phyloP scores from a whole-genome alignment of 306 rosid species.

The Pyrus bretschneideri region DNA sequence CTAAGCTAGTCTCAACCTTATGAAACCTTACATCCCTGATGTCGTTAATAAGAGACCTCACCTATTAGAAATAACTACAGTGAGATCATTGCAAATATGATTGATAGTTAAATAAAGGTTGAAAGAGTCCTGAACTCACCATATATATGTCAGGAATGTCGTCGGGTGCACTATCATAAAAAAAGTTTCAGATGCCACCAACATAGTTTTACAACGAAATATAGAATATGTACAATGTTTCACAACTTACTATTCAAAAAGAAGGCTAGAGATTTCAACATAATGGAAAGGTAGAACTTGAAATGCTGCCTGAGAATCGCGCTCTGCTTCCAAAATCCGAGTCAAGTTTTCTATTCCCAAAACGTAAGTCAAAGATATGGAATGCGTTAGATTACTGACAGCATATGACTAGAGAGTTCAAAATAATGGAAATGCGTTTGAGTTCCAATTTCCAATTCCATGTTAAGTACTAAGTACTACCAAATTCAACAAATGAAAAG shows the following conservation, averaged over 20 bases:
- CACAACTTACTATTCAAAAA: slow-evolving; percentile 64
- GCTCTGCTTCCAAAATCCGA: slow-evolving; percentile 78
- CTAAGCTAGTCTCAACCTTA: slow-evolving; percentile 85
- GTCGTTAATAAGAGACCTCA: slow-evolving; percentile 89
- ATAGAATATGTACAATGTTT: slow-evolving; percentile 6
- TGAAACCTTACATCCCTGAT: slow-evolving; percentile 88
- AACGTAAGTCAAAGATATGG: neutral
- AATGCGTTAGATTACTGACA: neutral
- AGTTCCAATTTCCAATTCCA: neutral
- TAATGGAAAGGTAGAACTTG: slow-evolving; percentile 90
- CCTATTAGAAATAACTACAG: slow-evolving; percentile 35
- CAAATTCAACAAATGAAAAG: neutral
- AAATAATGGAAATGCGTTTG: neutral
- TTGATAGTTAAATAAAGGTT: neutral
- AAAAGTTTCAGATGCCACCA: slow-evolving; percentile 5
- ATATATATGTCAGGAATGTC: slow-evolving; percentile 68
- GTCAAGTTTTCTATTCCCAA: slow-evolving; percentile 68
- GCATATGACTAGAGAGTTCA: neutral
- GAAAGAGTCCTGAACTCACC: slow-evolving; percentile 52
- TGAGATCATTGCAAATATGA: slow-evolving; percentile 7
- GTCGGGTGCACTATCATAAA: slow-evolving; percentile 60
- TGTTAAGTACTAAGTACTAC: neutral
- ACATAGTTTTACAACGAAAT: slow-evolving; percentile 3
- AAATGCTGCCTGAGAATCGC: slow-evolving; percentile 78
- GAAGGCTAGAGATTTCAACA: slow-evolving; percentile 80